phyloP scores from a whole-genome alignment of 1,284 basidiomycete species.

The Ceratobasidium theobromae region DNA sequence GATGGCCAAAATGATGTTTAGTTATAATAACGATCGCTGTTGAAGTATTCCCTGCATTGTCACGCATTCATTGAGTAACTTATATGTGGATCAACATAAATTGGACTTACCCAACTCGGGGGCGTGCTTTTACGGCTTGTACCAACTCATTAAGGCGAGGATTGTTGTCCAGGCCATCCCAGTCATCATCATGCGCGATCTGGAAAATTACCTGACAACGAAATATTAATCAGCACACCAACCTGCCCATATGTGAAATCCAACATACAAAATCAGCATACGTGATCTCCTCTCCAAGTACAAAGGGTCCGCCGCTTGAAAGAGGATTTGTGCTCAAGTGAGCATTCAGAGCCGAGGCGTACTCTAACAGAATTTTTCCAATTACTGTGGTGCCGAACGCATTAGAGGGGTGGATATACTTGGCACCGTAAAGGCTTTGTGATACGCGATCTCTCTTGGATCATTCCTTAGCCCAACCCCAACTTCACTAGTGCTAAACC shows the following conservation, averaged over 20 bases:
- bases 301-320: conserved; percentile 21
- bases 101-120: conserved; percentile 20
- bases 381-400: not conserved
- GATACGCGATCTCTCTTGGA: conserved; percentile 11
- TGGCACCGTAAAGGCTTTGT: conserved; percentile 19
- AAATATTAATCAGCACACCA: not conserved
- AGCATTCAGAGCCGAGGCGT: conserved; percentile 21
- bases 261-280: conserved; percentile 26
- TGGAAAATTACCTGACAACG: conserved; percentile 23
- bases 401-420: not conserved
- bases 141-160: conserved; percentile 29
- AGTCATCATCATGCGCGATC: conserved; percentile 27
- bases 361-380: not conserved
- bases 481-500: not conserved
- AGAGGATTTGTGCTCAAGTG: conserved; percentile 27
- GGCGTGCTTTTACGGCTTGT: conserved; percentile 23
- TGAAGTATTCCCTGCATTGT: conserved; percentile 19
- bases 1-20: too few relatives aligned
- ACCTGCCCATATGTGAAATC: not conserved
- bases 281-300: conserved; percentile 19
- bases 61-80: not conserved
- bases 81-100: not conserved
- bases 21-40: conserved; percentile 25
- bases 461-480: conserved; percentile 3
- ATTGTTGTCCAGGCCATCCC: conserved; percentile 13